These are phyloP conservation scores for Ramaria sp. DNA, from an alignment of 768 basidiomycete species.

Conservation along the genomic window DNA sequence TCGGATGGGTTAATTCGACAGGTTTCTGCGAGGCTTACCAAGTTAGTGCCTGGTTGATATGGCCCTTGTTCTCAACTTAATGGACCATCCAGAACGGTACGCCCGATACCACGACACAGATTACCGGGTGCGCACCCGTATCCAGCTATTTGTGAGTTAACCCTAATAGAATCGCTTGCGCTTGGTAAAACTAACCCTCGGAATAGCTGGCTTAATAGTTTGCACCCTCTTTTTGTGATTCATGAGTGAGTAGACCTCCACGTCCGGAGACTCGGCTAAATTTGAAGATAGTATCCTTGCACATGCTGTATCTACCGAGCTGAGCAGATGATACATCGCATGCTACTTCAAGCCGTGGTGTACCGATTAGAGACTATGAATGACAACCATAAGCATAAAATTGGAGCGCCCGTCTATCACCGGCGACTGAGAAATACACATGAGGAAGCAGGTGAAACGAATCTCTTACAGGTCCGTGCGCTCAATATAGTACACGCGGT, in stretches of 20 bases:
- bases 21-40: slow-evolving; percentile 50
- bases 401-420: too few relatives aligned
- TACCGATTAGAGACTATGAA: too few relatives aligned
- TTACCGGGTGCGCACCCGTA: slow-evolving; percentile 47
- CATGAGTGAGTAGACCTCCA: slow-evolving; percentile 35
- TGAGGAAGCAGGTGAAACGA: too few relatives aligned
- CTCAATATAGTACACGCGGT: too few relatives aligned
- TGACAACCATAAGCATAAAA: too few relatives aligned
- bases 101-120: slow-evolving; percentile 39
- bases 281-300: slow-evolving; percentile 32
- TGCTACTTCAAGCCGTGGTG: too few relatives aligned
- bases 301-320: slow-evolving; percentile 36
- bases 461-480: too few relatives aligned
- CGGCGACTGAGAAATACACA: too few relatives aligned
- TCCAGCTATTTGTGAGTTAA: slow-evolving; percentile 51
- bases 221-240: slow-evolving; percentile 54
- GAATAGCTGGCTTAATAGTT: slow-evolving; percentile 45
- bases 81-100: slow-evolving; percentile 31
- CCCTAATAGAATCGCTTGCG: background rate
- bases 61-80: background rate
- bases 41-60: slow-evolving; percentile 2
- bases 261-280: background rate
- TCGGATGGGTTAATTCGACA: slow-evolving; percentile 48
- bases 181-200: background rate
- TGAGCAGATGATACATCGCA: slow-evolving; percentile 18